Conservation (phyloP, 345 rosid genomes). For the Gynandropsis gynandra region DNA sequence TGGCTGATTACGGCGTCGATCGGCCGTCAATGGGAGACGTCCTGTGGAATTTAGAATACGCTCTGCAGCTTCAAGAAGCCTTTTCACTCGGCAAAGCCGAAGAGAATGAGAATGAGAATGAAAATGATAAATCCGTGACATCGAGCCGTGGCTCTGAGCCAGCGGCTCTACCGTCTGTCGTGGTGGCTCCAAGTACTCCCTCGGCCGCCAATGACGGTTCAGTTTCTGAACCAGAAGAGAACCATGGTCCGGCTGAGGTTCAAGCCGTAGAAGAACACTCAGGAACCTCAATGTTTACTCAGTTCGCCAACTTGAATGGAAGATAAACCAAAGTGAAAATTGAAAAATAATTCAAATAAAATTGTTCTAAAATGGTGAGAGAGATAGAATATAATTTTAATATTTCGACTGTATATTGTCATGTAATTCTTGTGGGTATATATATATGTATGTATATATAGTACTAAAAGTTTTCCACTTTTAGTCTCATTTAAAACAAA, state of each 20-base stretch:
- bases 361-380: neutral
- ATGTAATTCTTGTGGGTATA: conserved; percentile 16
- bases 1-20: conserved; percentile 32
- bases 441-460: conserved; percentile 22
- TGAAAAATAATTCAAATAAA: conserved; percentile 2
- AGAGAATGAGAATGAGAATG: conserved; percentile 33
- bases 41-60: conserved; percentile 34
- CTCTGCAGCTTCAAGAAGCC: conserved; percentile 70
- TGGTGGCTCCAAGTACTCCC: conserved; percentile 22
- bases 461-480: too few species aligned
- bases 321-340: conserved; percentile 31
- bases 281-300: conserved; percentile 59
- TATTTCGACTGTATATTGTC: neutral
- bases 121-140: conserved; percentile 33
- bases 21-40: conserved; percentile 39
- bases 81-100: conserved; percentile 45
- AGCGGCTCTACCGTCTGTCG: conserved; percentile 17
- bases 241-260: conserved; percentile 33
- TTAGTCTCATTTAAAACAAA: too few species aligned
- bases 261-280: conserved; percentile 45
- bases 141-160: conserved; percentile 24
- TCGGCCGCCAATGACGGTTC: conserved; percentile 23
- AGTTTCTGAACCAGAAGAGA: conserved; percentile 33
- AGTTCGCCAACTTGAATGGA: conserved; percentile 55
- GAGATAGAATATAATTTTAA: conserved; percentile 5